Base-by-base conservation (phyloP, 2,329 filamentous ascomycete species). In the Diaporthe humulicola region DNA sequence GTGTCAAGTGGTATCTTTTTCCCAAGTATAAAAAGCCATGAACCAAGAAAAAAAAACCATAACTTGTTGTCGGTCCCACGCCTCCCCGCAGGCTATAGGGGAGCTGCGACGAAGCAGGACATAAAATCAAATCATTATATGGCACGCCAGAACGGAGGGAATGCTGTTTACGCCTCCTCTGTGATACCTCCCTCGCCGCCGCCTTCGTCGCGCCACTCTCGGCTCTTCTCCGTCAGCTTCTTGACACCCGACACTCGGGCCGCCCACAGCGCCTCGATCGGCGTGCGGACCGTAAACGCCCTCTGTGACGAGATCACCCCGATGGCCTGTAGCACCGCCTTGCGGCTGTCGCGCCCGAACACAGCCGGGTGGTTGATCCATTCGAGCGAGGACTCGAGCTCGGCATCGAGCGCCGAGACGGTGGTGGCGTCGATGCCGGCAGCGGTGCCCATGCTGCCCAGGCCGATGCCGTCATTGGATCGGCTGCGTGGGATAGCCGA, bases 331-430 rank as follows among this genome's bases (percentile, higher is more conserved):
- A 99, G 88, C 2, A 99, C 96, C 6, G 96, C 95, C 86, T 99
- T 99, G 80, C 97, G 93, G 74, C 94, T 97, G 82, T 99, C 97
- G 50, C 97, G 92, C 12, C 94, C 93, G 82, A 99, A 99, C 2
- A 98, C 95, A 2, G 96, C 96, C 1, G 97, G 97, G 81, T 99
- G 97, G 81, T 94, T 95, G 84, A 99, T 98, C 97, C 97, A 99
- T 84, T 99, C 97, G 22, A 99, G 87, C 69, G 94, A 95, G 45
- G 94, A 91, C 82, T 98, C 95, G 45, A 99, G 90, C 83, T 99
- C 97, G 1, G 94, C 91, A 82, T 99, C 97, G 25, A 99, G 91
- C 3, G 97, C 96, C 33, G 91, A 88, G 80, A 98, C 96, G 0
- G 94, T 97, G 48, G 88, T 88, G 8, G 90, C 85, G 80, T 99